Conservation (phyloP, 352 stramenopile species). For the Saprolegnia diclina region DNA sequence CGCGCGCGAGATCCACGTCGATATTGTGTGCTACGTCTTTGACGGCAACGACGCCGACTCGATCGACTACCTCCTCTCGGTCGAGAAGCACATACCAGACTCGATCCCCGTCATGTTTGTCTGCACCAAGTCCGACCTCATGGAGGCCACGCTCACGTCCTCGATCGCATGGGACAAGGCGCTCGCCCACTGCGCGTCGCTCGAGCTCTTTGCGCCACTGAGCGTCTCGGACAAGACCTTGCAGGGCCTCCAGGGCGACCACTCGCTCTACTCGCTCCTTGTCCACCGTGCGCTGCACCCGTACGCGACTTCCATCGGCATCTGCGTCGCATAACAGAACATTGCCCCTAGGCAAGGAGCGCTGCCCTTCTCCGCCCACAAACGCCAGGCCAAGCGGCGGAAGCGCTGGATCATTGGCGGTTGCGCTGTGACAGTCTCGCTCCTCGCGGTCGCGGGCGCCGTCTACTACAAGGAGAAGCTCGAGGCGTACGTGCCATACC, state of each 20-base stretch:
- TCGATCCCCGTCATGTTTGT: conserved; percentile 26
- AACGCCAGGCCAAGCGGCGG: conserved; percentile 9
- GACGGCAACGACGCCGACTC: conserved; percentile 24
- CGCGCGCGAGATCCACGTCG: conserved; percentile 17
- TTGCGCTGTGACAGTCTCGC: not conserved
- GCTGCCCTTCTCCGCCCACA: conserved; percentile 17
- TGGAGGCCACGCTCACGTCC: conserved; percentile 7
- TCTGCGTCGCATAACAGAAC: too few species aligned
- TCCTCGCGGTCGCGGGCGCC: conserved; percentile 1
- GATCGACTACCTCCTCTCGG: conserved; percentile 23
- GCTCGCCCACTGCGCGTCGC: conserved; percentile 3
- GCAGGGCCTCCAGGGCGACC: conserved; percentile 7
- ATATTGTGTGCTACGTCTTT: conserved; percentile 29
- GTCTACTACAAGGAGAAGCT: conserved; percentile 17
- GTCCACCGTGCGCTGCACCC: conserved; percentile 20
- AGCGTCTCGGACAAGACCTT: conserved; percentile 1
- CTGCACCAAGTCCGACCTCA: conserved; percentile 1
- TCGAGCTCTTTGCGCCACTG: conserved; percentile 12
- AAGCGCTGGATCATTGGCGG: conserved; percentile 7
- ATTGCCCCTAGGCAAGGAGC: conserved; percentile 12
- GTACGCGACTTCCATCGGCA: not conserved
- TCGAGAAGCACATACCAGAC: conserved; percentile 22
- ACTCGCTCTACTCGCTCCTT: conserved; percentile 20
- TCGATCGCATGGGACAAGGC: conserved; percentile 7
- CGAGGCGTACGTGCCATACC: not conserved